Evolutionary conservation across 106 monocot species (phyloP), one percentile per base, ranked within the genome.

Genomic region (Dendrobium huoshanense): DNA sequence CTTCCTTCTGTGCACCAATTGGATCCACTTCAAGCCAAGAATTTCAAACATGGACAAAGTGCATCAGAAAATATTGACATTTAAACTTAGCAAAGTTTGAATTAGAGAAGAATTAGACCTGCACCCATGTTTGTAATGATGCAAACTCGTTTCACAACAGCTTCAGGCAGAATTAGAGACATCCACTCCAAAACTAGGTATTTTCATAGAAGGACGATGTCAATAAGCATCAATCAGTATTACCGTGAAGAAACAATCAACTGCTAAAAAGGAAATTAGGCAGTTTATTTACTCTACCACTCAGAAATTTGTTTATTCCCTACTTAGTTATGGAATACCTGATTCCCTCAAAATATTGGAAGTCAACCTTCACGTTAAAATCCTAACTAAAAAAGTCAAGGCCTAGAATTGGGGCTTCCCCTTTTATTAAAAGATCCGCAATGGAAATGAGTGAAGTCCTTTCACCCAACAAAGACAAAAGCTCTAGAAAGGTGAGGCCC

Each of bases 41-140:
- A 61, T 44, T 44, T 65, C 2, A 27, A 27, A 61, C 20, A 81
- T 24, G 16, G 2, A 83, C 4, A 7, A 61, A 74, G 8, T 64
- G 76, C 48, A 58, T 72, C 33, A 77, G 43, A 75, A 44, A 44
- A 42, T 9, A 25, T 78, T 22, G 19, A 59, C 15, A 19, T 78
- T 9, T 16, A 18, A 59, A 40, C 22, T 59, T 31, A 58, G 22
- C 18, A 55, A 13, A 22, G 22, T 20, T 9, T 68, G 20, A 40
- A 44, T 31, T 56, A 82, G 49, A 47, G 5, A 78, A 80, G 42
- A 82, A 42, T 33, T 75, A 78, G 81, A 99, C 99, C 80, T 82
- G 91, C 95, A 85, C 99, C 99, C 99, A 99, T 99, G 55, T 99
- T 99, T 9, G 95, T 99, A 49, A 99, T 89, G 54, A 99, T 88